Evolutionary conservation across 371 early-diverging fungal genomes (phyloP).

Genomic region (Rhizopus sp.): DNA sequence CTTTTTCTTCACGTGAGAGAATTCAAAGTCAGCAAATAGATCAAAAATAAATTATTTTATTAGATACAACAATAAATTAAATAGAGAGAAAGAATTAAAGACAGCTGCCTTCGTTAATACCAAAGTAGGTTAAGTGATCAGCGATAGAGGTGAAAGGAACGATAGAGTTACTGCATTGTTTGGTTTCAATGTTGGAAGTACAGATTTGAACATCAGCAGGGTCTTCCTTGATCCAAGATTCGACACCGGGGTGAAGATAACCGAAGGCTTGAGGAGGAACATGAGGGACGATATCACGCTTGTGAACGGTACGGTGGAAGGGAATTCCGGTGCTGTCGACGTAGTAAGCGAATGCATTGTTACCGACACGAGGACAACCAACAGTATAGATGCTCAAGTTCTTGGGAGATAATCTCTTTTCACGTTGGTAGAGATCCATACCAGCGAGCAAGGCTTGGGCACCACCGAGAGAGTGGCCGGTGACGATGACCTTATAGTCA

Average conservation of each 20-base stretch:
- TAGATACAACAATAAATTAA: not conserved
- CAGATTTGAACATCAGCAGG: conserved; percentile 14
- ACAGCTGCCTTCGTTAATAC: conserved; percentile 10
- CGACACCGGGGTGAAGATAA: conserved; percentile 46
- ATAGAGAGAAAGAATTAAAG: not conserved
- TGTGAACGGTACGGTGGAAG: conserved; percentile 44
- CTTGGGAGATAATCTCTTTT: conserved; percentile 6
- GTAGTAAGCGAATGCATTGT: conserved; percentile 43
- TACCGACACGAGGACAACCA: conserved; percentile 57
- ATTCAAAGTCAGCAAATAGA: not conserved
- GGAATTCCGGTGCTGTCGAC: conserved; percentile 35
- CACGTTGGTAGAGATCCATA: conserved; percentile 28
- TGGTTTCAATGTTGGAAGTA: conserved; percentile 13
- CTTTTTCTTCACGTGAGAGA: no score
- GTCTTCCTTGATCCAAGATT: conserved; percentile 44
- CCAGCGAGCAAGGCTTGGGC: conserved; percentile 28
- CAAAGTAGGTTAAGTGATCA: conserved; percentile 24
- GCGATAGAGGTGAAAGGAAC: conserved; percentile 24
- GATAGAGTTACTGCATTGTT: conserved; percentile 22
- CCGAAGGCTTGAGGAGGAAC: conserved; percentile 49
- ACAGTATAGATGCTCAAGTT: conserved; percentile 22
- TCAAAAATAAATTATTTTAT: conserved; percentile 3
- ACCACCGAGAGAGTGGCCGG: conserved; percentile 30
- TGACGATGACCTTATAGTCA: conserved; percentile 21
- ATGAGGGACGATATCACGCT: conserved; percentile 49